phyloP scores from a whole-genome alignment of 805 yeast genomes.

The Yamadazyma takamatsuzukensis region DNA sequence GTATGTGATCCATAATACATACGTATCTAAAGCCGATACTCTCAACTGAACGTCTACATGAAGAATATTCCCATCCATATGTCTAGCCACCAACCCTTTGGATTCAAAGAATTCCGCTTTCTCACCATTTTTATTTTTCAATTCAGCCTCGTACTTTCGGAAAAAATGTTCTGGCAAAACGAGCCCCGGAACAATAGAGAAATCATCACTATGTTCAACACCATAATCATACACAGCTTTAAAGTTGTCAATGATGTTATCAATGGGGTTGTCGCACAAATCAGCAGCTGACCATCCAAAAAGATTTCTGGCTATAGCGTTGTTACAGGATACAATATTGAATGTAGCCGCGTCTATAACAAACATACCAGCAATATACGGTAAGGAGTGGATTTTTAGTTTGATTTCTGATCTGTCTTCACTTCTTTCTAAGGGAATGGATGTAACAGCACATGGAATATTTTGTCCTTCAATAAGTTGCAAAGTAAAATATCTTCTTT shows the following conservation, averaged over 20 bases:
- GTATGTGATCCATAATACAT: conserved; percentile 83
- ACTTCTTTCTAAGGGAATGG: conserved; percentile 51
- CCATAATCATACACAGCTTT: conserved; percentile 42
- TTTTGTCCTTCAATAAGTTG: conserved; percentile 42
- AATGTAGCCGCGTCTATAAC: conserved; percentile 53
- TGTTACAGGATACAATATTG: conserved; percentile 67
- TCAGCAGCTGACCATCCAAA: conserved; percentile 64
- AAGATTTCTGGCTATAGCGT: conserved; percentile 71
- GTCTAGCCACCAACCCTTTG: conserved; percentile 64
- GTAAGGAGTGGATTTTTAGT: conserved; percentile 70
- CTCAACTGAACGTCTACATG: conserved; percentile 79
- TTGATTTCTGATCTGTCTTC: conserved; percentile 42
- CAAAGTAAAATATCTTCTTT: conserved; percentile 59
- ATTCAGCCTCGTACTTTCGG: conserved; percentile 58
- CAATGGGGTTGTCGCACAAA: conserved; percentile 40
- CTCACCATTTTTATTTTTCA: conserved; percentile 16
- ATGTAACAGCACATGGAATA: conserved; percentile 73
- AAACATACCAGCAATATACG: conserved; percentile 84
- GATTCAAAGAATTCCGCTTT: conserved; percentile 51
- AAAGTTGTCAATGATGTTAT: conserved; percentile 62
- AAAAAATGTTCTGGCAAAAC: conserved; percentile 92
- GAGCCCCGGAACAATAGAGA: conserved; percentile 51
- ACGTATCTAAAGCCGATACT: conserved; percentile 54
- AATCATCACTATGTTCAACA: conserved; percentile 17
- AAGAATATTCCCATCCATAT: conserved; percentile 63